These are phyloP conservation scores for Bipolaris zeicola DNA, from an alignment of 2,329 filamentous ascomycete species.

Conservation along the genomic window DNA sequence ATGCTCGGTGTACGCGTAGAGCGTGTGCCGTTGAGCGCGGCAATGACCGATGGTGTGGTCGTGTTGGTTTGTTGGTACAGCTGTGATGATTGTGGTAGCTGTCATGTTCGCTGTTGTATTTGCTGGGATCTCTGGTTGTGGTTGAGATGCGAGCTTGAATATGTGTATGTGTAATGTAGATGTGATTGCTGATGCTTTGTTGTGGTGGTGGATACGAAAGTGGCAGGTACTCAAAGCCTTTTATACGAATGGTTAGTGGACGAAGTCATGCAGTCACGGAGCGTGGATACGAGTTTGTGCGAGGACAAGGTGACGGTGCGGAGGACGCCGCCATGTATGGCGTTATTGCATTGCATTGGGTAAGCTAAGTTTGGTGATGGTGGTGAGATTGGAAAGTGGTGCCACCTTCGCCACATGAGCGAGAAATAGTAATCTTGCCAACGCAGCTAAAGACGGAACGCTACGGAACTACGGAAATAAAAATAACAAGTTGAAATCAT, in stretches of 20 bases:
- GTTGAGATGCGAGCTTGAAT: neutral
- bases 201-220: neutral
- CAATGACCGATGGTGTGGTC: constrained; percentile 18
- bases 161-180: neutral
- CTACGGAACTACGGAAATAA: neutral
- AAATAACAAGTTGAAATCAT: neutral
- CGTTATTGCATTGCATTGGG: neutral
- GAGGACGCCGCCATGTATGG: neutral
- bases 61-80: constrained; percentile 7
- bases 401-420: constrained; percentile 4
- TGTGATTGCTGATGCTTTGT: neutral
- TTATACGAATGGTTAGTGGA: neutral
- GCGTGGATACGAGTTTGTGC: neutral
- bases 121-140: neutral
- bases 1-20: constrained; percentile 6
- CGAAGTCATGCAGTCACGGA: neutral
- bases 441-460: neutral
- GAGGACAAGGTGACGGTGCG: neutral
- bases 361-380: constrained; percentile 2
- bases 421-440: neutral
- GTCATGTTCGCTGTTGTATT: neutral
- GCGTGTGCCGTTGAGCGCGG: constrained; percentile 14
- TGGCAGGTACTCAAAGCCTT: neutral
- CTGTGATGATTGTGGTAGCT: neutral
- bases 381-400: constrained; percentile 12